Conservation (phyloP, 805 yeast genomes). For the Myxozyma udenii region DNA sequence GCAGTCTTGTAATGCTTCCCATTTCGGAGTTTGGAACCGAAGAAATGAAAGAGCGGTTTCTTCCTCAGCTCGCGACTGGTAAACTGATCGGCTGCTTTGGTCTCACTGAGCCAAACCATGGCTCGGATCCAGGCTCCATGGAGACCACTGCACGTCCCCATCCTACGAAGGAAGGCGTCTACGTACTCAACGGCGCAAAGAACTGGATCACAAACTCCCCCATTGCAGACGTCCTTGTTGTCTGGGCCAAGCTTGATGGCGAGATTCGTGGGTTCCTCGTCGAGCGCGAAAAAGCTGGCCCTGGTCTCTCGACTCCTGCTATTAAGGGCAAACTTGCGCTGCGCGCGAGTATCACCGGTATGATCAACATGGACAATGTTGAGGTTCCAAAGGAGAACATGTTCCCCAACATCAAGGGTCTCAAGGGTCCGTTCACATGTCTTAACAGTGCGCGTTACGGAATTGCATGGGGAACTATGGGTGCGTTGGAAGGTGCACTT, state of each 20-base stretch:
- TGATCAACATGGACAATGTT: constrained; percentile 45
- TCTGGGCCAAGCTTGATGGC: constrained; percentile 48
- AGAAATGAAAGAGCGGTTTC: constrained; percentile 43
- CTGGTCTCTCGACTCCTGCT: constrained; percentile 42
- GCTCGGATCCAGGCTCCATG: constrained; percentile 58
- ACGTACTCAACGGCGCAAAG: constrained; percentile 43
- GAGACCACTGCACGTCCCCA: constrained; percentile 51
- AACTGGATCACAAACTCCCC: constrained; percentile 49
- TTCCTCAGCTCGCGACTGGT: constrained; percentile 44
- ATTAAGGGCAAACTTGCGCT: constrained; percentile 42
- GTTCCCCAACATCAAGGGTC: constrained; percentile 41
- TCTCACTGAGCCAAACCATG: constrained; percentile 64
- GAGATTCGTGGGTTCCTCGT: constrained; percentile 44
- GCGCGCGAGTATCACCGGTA: constrained; percentile 45
- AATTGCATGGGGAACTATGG: constrained; percentile 47
- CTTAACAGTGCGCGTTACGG: constrained; percentile 46
- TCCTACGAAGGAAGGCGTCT: constrained; percentile 44
- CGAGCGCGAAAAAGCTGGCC: constrained; percentile 39
- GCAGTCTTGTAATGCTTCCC: constrained; percentile 47
- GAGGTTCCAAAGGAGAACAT: constrained; percentile 46
- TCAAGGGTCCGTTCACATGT: constrained; percentile 48
- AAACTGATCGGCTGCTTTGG: constrained; percentile 59
- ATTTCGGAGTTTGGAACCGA: constrained; percentile 42
- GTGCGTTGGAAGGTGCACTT: constrained; percentile 45
- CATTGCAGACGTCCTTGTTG: constrained; percentile 44